Conservation (phyloP, 495 filamentous ascomycete genomes). For the Talaromyces adpressus region DNA sequence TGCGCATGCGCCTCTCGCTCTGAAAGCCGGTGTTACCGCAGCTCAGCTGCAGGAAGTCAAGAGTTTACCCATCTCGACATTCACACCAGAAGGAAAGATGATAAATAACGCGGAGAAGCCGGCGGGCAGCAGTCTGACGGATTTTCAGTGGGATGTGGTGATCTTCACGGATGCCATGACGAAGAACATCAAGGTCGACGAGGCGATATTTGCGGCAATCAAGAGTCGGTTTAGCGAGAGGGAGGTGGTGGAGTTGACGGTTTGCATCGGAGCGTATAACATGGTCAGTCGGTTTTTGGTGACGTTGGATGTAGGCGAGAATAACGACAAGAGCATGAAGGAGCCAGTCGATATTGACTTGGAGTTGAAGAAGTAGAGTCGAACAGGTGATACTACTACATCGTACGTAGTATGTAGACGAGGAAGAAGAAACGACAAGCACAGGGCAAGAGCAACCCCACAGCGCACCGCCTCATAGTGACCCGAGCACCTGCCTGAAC, state of each 20-base stretch:
- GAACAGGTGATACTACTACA: too few species aligned
- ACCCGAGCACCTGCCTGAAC: conserved; percentile 4
- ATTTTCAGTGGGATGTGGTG: conserved; percentile 57
- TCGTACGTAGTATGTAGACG: too few species aligned
- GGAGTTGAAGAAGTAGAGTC: neutral
- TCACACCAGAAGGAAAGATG: neutral
- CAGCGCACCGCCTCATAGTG: conserved; percentile 7
- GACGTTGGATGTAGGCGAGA: conserved; percentile 63
- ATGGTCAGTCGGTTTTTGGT: conserved; percentile 71
- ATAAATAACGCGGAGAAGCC: neutral
- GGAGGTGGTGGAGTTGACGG: conserved; percentile 63
- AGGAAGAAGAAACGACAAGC: neutral
- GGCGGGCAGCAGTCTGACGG: conserved; percentile 12
- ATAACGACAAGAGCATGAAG: conserved; percentile 23
- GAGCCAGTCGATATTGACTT: neutral
- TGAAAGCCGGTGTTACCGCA: conserved; percentile 22
- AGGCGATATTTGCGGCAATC: conserved; percentile 55
- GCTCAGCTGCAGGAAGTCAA: conserved; percentile 10
- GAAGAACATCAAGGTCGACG: conserved; percentile 47
- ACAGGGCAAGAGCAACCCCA: neutral
- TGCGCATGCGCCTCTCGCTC: conserved; percentile 61
- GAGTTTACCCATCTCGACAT: conserved; percentile 7
- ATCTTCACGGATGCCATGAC: conserved; percentile 16
- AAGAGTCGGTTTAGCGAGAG: conserved; percentile 52
- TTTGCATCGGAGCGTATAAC: conserved; percentile 65